phyloP scores from a whole-genome alignment of 140 eudicot genomes.

The Cichorium intybus region DNA sequence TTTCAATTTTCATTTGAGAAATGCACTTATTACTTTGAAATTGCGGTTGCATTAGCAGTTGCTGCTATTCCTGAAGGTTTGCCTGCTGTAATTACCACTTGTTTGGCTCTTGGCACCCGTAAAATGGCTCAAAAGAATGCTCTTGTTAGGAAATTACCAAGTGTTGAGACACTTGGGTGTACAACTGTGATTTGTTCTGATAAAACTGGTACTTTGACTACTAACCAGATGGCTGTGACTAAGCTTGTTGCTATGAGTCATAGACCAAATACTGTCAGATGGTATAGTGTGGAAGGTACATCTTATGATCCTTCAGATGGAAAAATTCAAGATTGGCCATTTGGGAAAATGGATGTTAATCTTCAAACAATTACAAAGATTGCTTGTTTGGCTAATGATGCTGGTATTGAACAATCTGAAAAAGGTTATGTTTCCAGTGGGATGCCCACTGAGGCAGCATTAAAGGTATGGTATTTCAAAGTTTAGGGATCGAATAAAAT shows the following conservation, averaged over 20 bases:
- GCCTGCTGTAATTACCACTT: slow-evolving; percentile 95
- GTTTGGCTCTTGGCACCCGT: slow-evolving; percentile 95
- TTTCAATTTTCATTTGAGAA: slow-evolving; percentile 90
- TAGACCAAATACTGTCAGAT: slow-evolving; percentile 30
- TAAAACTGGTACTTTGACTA: slow-evolving; percentile 93
- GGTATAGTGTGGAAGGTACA: slow-evolving; percentile 78
- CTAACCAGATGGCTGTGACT: slow-evolving; percentile 96
- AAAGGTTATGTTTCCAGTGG: slow-evolving; percentile 72
- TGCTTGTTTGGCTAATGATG: slow-evolving; percentile 88
- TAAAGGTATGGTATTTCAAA: slow-evolving; percentile 51
- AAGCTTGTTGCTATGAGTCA: slow-evolving; percentile 84
- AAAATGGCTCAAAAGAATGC: slow-evolving; percentile 99
- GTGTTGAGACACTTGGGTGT: slow-evolving; percentile 97
- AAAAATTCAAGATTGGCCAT: slow-evolving; percentile 65
- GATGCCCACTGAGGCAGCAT: slow-evolving; percentile 94
- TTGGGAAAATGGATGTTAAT: slow-evolving; percentile 70
- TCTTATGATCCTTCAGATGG: slow-evolving; percentile 88
- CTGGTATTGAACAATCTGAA: slow-evolving; percentile 67
- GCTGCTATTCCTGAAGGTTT: slow-evolving; percentile 99
- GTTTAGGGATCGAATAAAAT: background rate
- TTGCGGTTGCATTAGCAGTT: slow-evolving; percentile 93
- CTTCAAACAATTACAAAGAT: slow-evolving; percentile 80
- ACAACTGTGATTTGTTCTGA: slow-evolving; percentile 97
- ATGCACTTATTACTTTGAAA: slow-evolving; percentile 95
- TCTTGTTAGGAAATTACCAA: slow-evolving; percentile 87